Percentiles rank a stretch among this genome's conserved stretches.
These are phyloP conservation scores for Zelonia costaricensis DNA, from an alignment of 208 protist species.

Conservation along the genomic window DNA sequence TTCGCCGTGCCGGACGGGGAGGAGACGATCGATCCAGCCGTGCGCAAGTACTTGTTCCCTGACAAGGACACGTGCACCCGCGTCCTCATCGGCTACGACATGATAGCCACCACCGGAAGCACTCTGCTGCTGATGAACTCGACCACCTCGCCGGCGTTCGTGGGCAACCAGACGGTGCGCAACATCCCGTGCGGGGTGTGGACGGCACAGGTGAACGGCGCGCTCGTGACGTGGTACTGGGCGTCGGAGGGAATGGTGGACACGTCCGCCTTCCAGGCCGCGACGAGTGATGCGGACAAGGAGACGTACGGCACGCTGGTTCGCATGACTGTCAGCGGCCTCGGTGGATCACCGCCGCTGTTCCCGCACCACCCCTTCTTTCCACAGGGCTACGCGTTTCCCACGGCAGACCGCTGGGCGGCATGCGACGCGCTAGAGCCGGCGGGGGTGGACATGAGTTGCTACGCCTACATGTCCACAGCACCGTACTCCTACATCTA, in stretches of 20 bases:
- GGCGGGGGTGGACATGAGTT: constrained; percentile 15
- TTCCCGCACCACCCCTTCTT: constrained; percentile 58
- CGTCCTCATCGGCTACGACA: constrained; percentile 30
- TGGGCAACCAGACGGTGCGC: constrained; percentile 48
- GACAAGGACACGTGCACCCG: constrained; percentile 30
- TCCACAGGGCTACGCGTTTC: constrained; percentile 36
- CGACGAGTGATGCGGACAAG: no score
- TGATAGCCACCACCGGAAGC: constrained; percentile 1
- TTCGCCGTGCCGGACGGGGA: constrained; percentile 14
- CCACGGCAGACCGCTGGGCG: constrained; percentile 11
- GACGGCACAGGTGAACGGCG: constrained; percentile 25
- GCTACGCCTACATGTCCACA: background rate
- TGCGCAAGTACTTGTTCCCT: constrained; percentile 45
- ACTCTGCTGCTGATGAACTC: constrained; percentile 25
- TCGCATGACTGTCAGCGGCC: constrained; percentile 41
- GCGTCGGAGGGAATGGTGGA: constrained; percentile 4
- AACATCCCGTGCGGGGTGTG: constrained; percentile 45
- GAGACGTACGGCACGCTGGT: constrained; percentile 20
- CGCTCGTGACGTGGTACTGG: constrained; percentile 48
- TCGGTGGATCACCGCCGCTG: constrained; percentile 29
- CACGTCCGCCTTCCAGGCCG: background rate
- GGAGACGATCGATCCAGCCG: constrained; percentile 6
- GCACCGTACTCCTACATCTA: constrained; percentile 36
- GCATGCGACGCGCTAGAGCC: constrained; percentile 31
- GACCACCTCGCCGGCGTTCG: constrained; percentile 23